Evolutionary conservation across 2,329 filamentous ascomycete genomes (phyloP).

Genomic region (Colletotrichum orbiculare): DNA sequence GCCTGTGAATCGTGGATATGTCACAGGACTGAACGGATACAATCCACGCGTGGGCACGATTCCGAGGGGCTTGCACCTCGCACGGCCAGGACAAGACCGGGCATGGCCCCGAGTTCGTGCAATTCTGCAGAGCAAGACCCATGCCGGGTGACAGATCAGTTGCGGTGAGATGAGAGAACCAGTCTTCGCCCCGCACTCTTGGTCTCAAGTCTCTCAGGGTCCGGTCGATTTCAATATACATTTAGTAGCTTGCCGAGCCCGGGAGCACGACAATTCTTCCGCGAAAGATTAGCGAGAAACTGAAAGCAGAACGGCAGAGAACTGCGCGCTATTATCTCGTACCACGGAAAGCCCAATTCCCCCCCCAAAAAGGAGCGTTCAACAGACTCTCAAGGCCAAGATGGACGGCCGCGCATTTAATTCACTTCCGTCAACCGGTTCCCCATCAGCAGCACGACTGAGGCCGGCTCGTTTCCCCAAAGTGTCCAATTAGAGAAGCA

Average conservation of each 20-base stretch:
- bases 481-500: constrained; percentile 17
- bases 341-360: neutral
- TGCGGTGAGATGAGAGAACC: constrained; percentile 33
- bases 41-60: constrained; percentile 25
- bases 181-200: constrained; percentile 19
- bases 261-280: constrained; percentile 12
- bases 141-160: constrained; percentile 31
- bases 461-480: constrained; percentile 19
- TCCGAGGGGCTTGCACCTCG: constrained; percentile 23
- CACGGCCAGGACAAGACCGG: constrained; percentile 26
- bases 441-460: constrained; percentile 24
- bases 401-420: constrained; percentile 20
- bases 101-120: constrained; percentile 11
- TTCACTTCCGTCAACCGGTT: constrained; percentile 4
- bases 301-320: too few species aligned
- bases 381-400: constrained; percentile 16
- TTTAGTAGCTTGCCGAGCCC: constrained; percentile 10
- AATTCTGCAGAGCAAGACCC: constrained; percentile 11
- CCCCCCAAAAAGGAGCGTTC: neutral
- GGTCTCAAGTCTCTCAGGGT: neutral
- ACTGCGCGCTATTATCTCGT: neutral
- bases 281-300: constrained; percentile 32
- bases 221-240: constrained; percentile 1
- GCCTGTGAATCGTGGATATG: constrained; percentile 25
- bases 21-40: constrained; percentile 20